A percentile compares a stretch with the other conserved stretches of the same genome.
phyloP scores from a whole-genome alignment of 2,329 filamentous ascomycete genomes.

The Colletotrichum sojae region DNA sequence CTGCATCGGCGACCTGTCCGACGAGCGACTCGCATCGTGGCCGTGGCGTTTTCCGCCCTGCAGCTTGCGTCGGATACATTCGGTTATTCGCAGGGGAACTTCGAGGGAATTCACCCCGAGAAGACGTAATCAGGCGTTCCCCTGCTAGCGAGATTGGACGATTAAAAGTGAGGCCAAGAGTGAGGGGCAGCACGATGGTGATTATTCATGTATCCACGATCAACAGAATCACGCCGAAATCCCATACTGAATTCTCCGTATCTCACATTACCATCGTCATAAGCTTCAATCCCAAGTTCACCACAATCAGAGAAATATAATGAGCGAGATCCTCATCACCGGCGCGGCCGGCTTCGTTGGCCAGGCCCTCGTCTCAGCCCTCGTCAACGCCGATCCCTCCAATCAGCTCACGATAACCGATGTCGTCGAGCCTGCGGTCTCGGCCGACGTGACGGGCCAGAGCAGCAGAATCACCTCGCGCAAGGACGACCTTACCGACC shows the following conservation, averaged over 20 bases:
- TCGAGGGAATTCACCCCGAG: constrained; percentile 1
- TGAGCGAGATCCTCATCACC: constrained; percentile 69
- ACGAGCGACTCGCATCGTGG: not conserved
- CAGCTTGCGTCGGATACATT: constrained; percentile 3
- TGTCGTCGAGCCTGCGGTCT: constrained; percentile 66
- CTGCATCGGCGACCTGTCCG: constrained; percentile 22
- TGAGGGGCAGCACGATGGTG: not conserved
- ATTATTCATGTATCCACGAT: not conserved
- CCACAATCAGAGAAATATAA: not conserved
- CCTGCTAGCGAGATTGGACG: constrained; percentile 28
- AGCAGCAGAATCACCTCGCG: constrained; percentile 44
- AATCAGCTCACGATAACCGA: constrained; percentile 69
- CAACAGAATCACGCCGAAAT: not conserved
- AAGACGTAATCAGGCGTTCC: constrained; percentile 22
- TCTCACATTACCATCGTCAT: not conserved
- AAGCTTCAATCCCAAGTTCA: not conserved
- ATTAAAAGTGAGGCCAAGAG: constrained; percentile 3
- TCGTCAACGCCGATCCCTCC: constrained; percentile 59
- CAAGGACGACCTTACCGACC: constrained; percentile 52
- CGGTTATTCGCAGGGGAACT: constrained; percentile 7
- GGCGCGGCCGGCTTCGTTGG: constrained; percentile 76
- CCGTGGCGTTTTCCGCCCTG: not conserved
- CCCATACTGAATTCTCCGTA: not conserved
- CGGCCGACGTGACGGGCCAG: constrained; percentile 52
- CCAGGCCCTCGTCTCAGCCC: constrained; percentile 70